Base-by-base conservation (phyloP, 768 basidiomycete species). In the Kwoniella sp. region DNA sequence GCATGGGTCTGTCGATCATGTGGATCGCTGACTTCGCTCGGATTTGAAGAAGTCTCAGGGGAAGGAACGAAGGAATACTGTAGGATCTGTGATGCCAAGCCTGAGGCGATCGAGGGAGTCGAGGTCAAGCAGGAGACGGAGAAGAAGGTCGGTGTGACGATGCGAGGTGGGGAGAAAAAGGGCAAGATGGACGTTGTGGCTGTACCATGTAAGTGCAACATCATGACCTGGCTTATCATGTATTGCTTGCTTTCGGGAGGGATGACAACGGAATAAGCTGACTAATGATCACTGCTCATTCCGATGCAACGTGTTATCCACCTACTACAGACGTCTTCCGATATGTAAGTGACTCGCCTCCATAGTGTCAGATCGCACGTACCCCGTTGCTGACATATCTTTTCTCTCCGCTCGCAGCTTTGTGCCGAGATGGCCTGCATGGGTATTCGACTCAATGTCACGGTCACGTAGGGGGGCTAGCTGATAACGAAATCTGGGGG, bases 1-100 rank as follows among this genome's bases (percentile, higher is more conserved):
- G 91, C 96, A 2, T 99, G 96, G 96, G 94, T 98, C 12, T 99
- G 96, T 81, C 86, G 96, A 57, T 90, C 88, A 1, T 99, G 96
- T 77, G 96, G 96, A 19, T 93, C 91, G 77, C 84, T 99, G 58
- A 91, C 98, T 71, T 93, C 94, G 9, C 84, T 99, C 57, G 96
- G 96, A 24, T 98, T 95, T 80, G 94, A 98, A 66, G 91, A 96
- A 77, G 83, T 87, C 88, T 79, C 83, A 82, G 58, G 78, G 83
- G 24, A 84, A 83, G 60, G 80, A 81, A 29, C 79, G 86, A 64
- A 66, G 55, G 96, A 98, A 81, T 95, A 96, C 76, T 99, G 96
- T 79, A 84, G 96, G 63, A 85, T 92, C n/a, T 99, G 96, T 80
- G 86, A 92, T 63, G 27, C 29, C 29, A 30, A 24, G 30, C 13